phyloP scores from a whole-genome alignment of 805 yeast genomes.

The Saturnispora galanensis region DNA sequence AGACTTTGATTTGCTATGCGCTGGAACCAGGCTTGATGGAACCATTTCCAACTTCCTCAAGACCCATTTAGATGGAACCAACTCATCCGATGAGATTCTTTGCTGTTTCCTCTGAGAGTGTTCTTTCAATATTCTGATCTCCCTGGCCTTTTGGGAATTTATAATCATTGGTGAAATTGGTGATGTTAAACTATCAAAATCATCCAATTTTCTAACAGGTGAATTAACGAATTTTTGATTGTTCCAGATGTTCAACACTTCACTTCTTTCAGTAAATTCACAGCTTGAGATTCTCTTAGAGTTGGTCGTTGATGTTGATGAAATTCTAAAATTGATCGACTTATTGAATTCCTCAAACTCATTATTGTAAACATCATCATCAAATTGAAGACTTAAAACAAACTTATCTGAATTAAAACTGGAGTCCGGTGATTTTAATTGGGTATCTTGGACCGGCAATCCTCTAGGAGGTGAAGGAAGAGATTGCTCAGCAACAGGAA shows the following conservation, averaged over 20 bases:
- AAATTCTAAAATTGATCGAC: slow-evolving; percentile 15
- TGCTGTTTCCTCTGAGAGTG: neutral
- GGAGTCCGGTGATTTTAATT: slow-evolving; percentile 12
- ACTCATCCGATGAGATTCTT: slow-evolving; percentile 5
- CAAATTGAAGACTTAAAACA: slow-evolving; percentile 29
- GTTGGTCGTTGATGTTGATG: slow-evolving; percentile 6
- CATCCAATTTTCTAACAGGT: slow-evolving; percentile 12
- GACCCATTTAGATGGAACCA: slow-evolving; percentile 8
- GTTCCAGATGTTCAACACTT: slow-evolving; percentile 13
- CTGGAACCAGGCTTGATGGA: slow-evolving; percentile 8
- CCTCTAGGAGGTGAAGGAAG: neutral
- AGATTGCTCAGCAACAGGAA: neutral
- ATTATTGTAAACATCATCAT: slow-evolving; percentile 29
- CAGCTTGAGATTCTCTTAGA: slow-evolving; percentile 7
- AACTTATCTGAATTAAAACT: slow-evolving; percentile 19
- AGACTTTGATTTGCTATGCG: slow-evolving; percentile 1
- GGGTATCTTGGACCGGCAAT: neutral
- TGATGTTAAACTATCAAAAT: slow-evolving; percentile 22
- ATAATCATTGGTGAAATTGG: slow-evolving; percentile 18
- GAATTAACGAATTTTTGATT: slow-evolving; percentile 19
- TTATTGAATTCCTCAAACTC: slow-evolving; percentile 25
- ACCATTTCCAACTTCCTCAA: slow-evolving; percentile 11
- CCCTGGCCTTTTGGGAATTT: slow-evolving; percentile 16
- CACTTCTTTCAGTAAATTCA: slow-evolving; percentile 5
- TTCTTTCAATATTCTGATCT: slow-evolving; percentile 16